Base-by-base conservation (phyloP, 129 eudicot genomes). In the Flaveria linearis region DNA sequence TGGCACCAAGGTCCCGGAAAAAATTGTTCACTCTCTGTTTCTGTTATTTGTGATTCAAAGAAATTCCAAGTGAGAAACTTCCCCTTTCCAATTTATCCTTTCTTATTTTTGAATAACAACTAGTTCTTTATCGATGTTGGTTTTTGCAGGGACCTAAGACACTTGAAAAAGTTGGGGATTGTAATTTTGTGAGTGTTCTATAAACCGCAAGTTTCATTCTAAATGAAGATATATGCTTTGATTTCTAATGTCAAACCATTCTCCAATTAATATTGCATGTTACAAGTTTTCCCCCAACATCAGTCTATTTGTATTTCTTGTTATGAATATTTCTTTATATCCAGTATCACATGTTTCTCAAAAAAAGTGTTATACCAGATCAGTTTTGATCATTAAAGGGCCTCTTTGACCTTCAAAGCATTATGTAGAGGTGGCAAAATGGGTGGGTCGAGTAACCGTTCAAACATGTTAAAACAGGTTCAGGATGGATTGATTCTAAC, bases 21-120 rank as follows among this genome's bases (percentile, higher is more conserved):
- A 42, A 88, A 90, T 79, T 93, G 98, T 75, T 93, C 98, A 26
- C 86, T 93, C 71, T 75, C 96, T 20, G 97, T 93, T 36, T 86
- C 96, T 73, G 92, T 93, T 63, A 71, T 90, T 23, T 93, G 98
- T 85, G 90, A 93, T 77, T 41, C 80, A 56, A 83, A 78, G 71
- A 87, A 83, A 83, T 75, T 90, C 78, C 87, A 84, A 83, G 98
- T 90, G 72, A 72, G 92, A 72, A 70, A 76, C 22, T 63, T 70
- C 53, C 33, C 58, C 20, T 52, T 20, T 41, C 50, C 51, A 46
- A 18, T 71, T 60, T 30, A 63, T 9, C n/a, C 16, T 14, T 73
- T n/a, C n/a, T 30, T 61, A 7, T 7, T 45, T 56, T 68, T 7
- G 69, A 36, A n/a, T 47, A 36, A 73, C 42, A 60, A 69, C 53